Percentiles rank a stretch among this genome's conserved stretches.
Conservation (phyloP, 2,329 filamentous ascomycete genomes). For the Macroventuria anomochaeta region DNA sequence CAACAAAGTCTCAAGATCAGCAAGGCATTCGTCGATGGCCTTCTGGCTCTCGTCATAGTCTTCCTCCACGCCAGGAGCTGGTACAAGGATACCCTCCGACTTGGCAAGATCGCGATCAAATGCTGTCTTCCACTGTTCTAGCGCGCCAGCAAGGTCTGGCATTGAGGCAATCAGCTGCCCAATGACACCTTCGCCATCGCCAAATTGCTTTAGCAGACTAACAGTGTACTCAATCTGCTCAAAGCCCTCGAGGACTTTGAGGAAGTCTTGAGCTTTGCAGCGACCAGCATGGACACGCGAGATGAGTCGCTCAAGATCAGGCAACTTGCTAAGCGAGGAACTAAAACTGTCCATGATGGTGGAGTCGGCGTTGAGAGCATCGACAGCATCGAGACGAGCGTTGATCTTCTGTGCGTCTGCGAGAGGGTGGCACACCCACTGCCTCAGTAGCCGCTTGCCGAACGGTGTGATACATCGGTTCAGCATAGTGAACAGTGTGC, state of each 20-base stretch:
- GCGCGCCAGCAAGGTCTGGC: slow-evolving; percentile 77
- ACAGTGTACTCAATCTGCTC: slow-evolving; percentile 98
- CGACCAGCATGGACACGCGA: slow-evolving; percentile 91
- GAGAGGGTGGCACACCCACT: slow-evolving; percentile 96
- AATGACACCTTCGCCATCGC: slow-evolving; percentile 81
- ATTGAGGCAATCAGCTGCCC: slow-evolving; percentile 82
- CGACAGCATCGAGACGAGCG: slow-evolving; percentile 90
- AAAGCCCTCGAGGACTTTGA: slow-evolving; percentile 91
- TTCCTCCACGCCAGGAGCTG: slow-evolving; percentile 84
- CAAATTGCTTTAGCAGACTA: slow-evolving; percentile 74
- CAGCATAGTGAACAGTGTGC: slow-evolving; percentile 87
- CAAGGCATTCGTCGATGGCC: slow-evolving; percentile 75
- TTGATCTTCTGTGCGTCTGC: slow-evolving; percentile 89
- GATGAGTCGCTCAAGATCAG: slow-evolving; percentile 90
- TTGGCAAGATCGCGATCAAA: slow-evolving; percentile 84
- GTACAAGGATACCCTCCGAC: slow-evolving; percentile 81
- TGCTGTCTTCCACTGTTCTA: slow-evolving; percentile 87
- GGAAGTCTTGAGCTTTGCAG: slow-evolving; percentile 91
- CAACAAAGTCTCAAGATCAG: slow-evolving; percentile 73
- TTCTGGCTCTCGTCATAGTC: slow-evolving; percentile 89
- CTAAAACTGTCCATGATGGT: slow-evolving; percentile 86
- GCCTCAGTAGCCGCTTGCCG: slow-evolving; percentile 91
- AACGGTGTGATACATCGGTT: slow-evolving; percentile 97
- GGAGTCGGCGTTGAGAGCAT: slow-evolving; percentile 84
- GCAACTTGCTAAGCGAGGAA: slow-evolving; percentile 86